Evolutionary conservation across 768 basidiomycete genomes (phyloP).

Genomic region (Melanogaster broomeanus): DNA sequence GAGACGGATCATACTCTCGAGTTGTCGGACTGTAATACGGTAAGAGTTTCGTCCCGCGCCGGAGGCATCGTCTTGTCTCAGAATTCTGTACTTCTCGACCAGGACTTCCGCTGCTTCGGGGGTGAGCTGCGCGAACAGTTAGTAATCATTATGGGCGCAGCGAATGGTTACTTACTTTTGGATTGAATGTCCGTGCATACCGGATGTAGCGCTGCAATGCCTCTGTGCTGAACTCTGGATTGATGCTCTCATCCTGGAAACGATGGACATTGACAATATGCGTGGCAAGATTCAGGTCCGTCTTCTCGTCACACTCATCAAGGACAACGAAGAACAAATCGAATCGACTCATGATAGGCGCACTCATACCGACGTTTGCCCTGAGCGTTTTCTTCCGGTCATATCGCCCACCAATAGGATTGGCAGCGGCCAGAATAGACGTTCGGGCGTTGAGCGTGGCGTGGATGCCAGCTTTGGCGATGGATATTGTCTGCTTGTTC

Average conservation of each 20-base stretch:
- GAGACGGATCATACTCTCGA: slow-evolving; percentile 98
- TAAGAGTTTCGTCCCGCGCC: slow-evolving; percentile 91
- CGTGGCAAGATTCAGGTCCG: slow-evolving; percentile 89
- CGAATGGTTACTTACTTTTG: slow-evolving; percentile 60
- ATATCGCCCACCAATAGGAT: slow-evolving; percentile 96
- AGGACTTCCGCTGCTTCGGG: slow-evolving; percentile 90
- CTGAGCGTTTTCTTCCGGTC: slow-evolving; percentile 91
- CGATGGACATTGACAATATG: slow-evolving; percentile 99
- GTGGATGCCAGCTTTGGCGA: slow-evolving; percentile 98
- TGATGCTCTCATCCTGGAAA: slow-evolving; percentile 91
- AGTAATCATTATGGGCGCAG: neutral
- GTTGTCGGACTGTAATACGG: slow-evolving; percentile 95
- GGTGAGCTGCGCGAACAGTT: slow-evolving; percentile 63
- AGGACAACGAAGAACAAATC: slow-evolving; percentile 98
- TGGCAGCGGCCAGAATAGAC: slow-evolving; percentile 96
- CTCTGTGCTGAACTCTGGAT: slow-evolving; percentile 97
- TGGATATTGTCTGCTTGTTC: slow-evolving; percentile 99
- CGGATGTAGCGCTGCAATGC: slow-evolving; percentile 95
- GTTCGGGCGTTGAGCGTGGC: slow-evolving; percentile 98
- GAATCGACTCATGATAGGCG: slow-evolving; percentile 98
- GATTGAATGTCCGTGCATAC: slow-evolving; percentile 96
- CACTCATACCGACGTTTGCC: slow-evolving; percentile 95
- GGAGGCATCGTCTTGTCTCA: slow-evolving; percentile 90
- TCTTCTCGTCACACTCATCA: slow-evolving; percentile 93
- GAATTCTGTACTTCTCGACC: slow-evolving; percentile 91